phyloP scores from a whole-genome alignment of 352 stramenopile species.

The Phytopythium chamaehyphon region DNA sequence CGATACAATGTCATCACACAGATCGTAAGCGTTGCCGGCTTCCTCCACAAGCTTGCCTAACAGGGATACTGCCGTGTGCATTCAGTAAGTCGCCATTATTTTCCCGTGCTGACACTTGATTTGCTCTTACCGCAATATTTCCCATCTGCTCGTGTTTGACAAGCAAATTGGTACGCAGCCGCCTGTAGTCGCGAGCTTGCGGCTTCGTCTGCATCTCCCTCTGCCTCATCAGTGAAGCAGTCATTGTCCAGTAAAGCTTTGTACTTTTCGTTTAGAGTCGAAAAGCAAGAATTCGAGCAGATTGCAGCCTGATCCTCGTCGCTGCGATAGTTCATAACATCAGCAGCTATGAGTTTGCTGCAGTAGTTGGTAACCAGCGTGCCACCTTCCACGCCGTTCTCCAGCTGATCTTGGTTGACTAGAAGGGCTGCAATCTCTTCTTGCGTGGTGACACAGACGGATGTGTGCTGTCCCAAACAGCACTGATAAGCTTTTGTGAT shows the following conservation, averaged over 20 bases:
- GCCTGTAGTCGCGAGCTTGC: conserved; percentile 54
- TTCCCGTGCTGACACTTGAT: background rate
- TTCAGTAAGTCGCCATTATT: background rate
- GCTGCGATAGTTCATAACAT: conserved; percentile 43
- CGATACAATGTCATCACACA: conserved; percentile 70
- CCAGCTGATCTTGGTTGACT: conserved; percentile 51
- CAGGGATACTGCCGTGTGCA: conserved; percentile 38
- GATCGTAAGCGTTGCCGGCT: conserved; percentile 45
- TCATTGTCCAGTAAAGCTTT: conserved; percentile 56
- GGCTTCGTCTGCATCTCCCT: conserved; percentile 42
- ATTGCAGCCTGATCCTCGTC: conserved; percentile 58
- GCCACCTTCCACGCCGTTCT: conserved; percentile 60
- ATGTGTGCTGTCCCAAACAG: conserved; percentile 18
- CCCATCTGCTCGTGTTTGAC: conserved; percentile 39
- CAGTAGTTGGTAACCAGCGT: conserved; percentile 47
- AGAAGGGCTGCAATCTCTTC: conserved; percentile 43
- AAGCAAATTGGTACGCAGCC: conserved; percentile 66
- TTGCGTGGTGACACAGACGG: conserved; percentile 40
- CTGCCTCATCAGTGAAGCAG: conserved; percentile 48
- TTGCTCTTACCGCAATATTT: conserved; percentile 72
- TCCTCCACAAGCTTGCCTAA: conserved; percentile 42
- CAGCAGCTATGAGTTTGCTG: conserved; percentile 51
- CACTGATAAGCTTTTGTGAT: background rate
- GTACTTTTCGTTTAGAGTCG: conserved; percentile 54
- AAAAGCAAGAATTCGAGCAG: conserved; percentile 63